Conservation (phyloP, 495 filamentous ascomycete species). For the Xylaria scruposa region DNA sequence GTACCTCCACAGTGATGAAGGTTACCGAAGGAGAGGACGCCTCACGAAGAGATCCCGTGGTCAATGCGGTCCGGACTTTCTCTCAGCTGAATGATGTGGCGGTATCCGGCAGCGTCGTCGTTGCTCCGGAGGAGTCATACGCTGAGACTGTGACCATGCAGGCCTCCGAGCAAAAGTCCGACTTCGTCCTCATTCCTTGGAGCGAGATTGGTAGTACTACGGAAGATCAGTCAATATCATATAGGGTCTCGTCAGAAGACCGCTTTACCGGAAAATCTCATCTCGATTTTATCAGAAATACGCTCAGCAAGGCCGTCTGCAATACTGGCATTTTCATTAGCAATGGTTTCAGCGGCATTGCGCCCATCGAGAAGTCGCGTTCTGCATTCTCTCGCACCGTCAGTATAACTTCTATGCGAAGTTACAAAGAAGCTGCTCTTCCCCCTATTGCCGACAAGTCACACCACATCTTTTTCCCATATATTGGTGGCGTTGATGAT, state of each 20-base stretch:
- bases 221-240: constrained; percentile 61
- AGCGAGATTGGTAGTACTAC: constrained; percentile 78
- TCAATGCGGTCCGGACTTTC: constrained; percentile 91
- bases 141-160: constrained; percentile 74
- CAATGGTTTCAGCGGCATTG: constrained; percentile 67
- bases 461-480: constrained; percentile 89
- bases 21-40: constrained; percentile 83
- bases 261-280: constrained; percentile 61
- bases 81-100: constrained; percentile 84
- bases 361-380: constrained; percentile 44
- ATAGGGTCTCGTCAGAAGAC: constrained; percentile 48
- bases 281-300: constrained; percentile 69
- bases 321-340: constrained; percentile 86
- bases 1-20: constrained; percentile 94
- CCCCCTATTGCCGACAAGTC: constrained; percentile 65
- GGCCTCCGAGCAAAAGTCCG: constrained; percentile 70
- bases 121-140: constrained; percentile 78
- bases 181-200: constrained; percentile 91
- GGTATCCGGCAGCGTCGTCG: constrained; percentile 77
- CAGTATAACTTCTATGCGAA: constrained; percentile 67
- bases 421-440: constrained; percentile 51
- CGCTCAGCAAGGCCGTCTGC: constrained; percentile 65
- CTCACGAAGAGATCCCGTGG: constrained; percentile 79
- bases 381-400: constrained; percentile 52
- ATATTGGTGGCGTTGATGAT: constrained; percentile 86